Percentiles rank a stretch among this genome's conserved stretches.
Conservation (phyloP, 768 basidiomycete species). For the Cyathus striatus region DNA sequence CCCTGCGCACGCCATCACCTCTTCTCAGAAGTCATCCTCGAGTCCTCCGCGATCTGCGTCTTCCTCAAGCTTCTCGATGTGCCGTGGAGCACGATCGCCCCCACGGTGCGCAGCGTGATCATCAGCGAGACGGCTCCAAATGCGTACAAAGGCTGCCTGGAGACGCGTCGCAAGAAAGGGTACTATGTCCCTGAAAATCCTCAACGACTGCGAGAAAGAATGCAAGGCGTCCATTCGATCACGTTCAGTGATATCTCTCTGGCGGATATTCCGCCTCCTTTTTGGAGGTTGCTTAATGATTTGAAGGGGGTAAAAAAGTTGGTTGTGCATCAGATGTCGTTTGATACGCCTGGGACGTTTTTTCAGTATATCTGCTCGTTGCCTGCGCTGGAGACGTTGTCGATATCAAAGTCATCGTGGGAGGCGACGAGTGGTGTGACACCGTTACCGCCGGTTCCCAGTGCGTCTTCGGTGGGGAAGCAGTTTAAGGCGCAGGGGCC, state of each 20-base stretch:
- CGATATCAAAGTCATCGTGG: constrained; percentile 20
- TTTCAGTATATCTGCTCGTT: constrained; percentile 22
- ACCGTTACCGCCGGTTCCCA: constrained; percentile 5
- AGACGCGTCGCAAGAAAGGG: not conserved
- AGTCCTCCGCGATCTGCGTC: constrained; percentile 13
- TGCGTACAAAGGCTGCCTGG: constrained; percentile 1
- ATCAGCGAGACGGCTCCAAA: constrained; percentile 9
- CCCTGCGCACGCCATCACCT: constrained; percentile 20
- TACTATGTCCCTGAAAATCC: constrained; percentile 11
- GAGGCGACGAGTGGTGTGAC: too few relatives aligned
- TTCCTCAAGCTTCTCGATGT: constrained; percentile 22
- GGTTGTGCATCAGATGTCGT: constrained; percentile 18
- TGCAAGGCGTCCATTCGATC: constrained; percentile 11
- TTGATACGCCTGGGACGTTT: constrained; percentile 15
- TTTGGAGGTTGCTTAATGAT: constrained; percentile 18
- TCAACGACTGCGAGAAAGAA: constrained; percentile 7
- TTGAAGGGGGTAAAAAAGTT: constrained; percentile 19
- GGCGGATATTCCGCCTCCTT: constrained; percentile 16
- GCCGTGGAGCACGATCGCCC: constrained; percentile 20
- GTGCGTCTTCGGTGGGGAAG: too few relatives aligned
- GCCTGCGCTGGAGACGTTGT: constrained; percentile 17
- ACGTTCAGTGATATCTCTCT: constrained; percentile 19
- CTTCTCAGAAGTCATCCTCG: constrained; percentile 21
- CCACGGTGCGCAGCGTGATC: constrained; percentile 15
- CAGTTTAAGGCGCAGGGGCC: constrained; percentile 8